phyloP scores from a whole-genome alignment of 2,329 filamentous ascomycete species.

The Cercospora brassicicola region DNA sequence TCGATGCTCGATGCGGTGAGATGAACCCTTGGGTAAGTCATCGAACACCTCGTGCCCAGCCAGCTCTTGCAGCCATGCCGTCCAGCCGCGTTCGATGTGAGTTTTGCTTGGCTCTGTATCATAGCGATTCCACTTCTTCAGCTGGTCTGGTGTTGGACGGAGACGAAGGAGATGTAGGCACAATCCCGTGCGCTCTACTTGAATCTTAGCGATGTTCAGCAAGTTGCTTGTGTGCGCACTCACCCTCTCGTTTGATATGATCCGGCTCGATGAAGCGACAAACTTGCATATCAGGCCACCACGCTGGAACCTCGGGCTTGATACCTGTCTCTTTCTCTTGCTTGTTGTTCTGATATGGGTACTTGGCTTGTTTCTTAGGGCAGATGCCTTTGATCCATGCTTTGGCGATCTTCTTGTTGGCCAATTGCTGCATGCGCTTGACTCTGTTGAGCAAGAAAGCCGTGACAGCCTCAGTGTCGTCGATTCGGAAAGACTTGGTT shows the following conservation, averaged over 20 bases:
- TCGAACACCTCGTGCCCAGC: slow-evolving; percentile 32
- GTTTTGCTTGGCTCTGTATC: slow-evolving; percentile 27
- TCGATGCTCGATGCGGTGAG: slow-evolving; percentile 18
- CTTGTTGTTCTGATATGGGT: slow-evolving; percentile 67
- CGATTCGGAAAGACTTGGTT: slow-evolving; percentile 21
- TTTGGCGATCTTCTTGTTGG: slow-evolving; percentile 71
- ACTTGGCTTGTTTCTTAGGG: slow-evolving; percentile 73
- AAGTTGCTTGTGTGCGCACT: neutral
- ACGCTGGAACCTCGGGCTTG: slow-evolving; percentile 32
- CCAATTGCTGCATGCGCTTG: slow-evolving; percentile 63
- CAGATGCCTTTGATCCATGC: slow-evolving; percentile 74
- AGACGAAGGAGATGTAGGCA: slow-evolving; percentile 36
- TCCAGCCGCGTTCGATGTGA: slow-evolving; percentile 34
- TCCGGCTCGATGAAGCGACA: slow-evolving; percentile 72
- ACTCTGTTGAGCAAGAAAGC: slow-evolving; percentile 20
- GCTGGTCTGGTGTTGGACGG: slow-evolving; percentile 32
- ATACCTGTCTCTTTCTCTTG: slow-evolving; percentile 51
- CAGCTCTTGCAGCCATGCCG: slow-evolving; percentile 33
- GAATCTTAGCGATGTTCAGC: slow-evolving; percentile 13
- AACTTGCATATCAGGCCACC: slow-evolving; percentile 40
- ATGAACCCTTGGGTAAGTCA: slow-evolving; percentile 28
- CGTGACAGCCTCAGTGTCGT: slow-evolving; percentile 18
- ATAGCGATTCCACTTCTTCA: slow-evolving; percentile 33
- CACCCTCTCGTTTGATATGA: slow-evolving; percentile 68
- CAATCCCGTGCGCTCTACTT: slow-evolving; percentile 34